Conservation (phyloP, 305 asterid genomes). For the Fraxinus velutina region DNA sequence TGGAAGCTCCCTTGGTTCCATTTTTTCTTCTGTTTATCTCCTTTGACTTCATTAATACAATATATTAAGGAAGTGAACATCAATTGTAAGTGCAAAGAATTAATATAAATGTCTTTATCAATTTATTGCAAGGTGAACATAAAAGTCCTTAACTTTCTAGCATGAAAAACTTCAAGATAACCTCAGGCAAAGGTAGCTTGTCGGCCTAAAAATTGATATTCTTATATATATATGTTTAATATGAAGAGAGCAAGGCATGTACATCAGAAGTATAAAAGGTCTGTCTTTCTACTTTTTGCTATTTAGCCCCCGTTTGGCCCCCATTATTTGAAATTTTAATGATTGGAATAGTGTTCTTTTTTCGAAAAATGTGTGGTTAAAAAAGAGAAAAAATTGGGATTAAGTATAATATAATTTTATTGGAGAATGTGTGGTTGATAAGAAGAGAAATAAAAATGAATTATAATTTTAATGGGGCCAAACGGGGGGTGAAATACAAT, state of each 20-base stretch:
- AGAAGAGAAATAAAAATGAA: too few relatives aligned
- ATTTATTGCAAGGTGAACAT: slow-evolving; percentile 1
- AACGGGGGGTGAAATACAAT: background rate
- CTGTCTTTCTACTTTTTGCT: background rate
- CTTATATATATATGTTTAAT: background rate
- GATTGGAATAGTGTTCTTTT: too few relatives aligned
- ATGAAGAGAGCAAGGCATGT: background rate
- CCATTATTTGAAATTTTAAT: too few relatives aligned
- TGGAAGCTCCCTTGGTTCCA: background rate
- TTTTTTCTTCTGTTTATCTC: background rate
- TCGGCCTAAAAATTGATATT: background rate
- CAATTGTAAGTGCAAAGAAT: background rate
- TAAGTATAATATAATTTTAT: too few relatives aligned
- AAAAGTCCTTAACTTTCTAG: background rate
- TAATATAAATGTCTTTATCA: background rate
- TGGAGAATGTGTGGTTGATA: too few relatives aligned
- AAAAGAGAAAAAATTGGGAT: too few relatives aligned
- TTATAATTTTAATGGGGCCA: too few relatives aligned
- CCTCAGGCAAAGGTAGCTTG: background rate
- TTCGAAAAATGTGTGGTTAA: too few relatives aligned
- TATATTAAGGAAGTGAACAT: background rate
- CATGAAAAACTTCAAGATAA: slow-evolving; percentile 5
- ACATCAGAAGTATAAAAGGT: background rate
- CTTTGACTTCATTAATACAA: background rate
- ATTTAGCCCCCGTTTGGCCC: too few relatives aligned